phyloP scores from a whole-genome alignment of 768 basidiomycete species.

The Galerina marginata region DNA sequence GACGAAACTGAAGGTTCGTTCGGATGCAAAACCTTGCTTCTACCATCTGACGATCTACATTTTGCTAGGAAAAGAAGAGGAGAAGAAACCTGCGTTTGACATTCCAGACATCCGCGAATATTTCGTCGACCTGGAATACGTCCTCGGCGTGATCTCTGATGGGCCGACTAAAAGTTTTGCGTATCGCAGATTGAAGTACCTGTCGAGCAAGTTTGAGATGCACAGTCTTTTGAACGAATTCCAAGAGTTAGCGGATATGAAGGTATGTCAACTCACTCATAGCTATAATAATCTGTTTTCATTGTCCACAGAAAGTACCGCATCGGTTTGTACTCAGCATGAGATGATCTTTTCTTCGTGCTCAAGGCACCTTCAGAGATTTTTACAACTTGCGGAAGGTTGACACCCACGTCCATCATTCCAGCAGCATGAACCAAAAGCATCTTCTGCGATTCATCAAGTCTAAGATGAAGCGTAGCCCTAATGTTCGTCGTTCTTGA shows the following conservation, averaged over 20 bases:
- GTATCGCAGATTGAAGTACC: constrained; percentile 87
- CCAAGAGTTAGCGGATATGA: constrained; percentile 95
- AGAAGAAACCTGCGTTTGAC: constrained; percentile 63
- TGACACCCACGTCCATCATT: constrained; percentile 98
- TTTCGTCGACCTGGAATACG: constrained; percentile 93
- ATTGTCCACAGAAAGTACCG: constrained; percentile 62
- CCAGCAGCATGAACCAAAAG: constrained; percentile 99
- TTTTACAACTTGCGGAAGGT: constrained; percentile 99
- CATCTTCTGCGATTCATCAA: constrained; percentile 98
- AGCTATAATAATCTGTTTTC: not conserved
- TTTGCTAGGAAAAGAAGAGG: constrained; percentile 13
- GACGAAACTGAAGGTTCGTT: constrained; percentile 41
- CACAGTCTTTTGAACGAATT: constrained; percentile 91
- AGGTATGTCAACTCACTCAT: constrained; percentile 55
- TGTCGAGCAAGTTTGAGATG: constrained; percentile 93
- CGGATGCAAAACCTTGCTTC: not conserved
- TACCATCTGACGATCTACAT: not conserved
- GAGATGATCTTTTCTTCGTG: not conserved
- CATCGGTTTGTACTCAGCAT: constrained; percentile 64
- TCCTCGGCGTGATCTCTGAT: constrained; percentile 89
- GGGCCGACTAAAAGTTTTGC: constrained; percentile 98
- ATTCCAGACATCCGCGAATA: constrained; percentile 92
- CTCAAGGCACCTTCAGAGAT: constrained; percentile 61
- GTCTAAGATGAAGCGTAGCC: constrained; percentile 92
- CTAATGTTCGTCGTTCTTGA: constrained; percentile 59